Percentiles rank a stretch among this genome's conserved stretches.
phyloP scores from a whole-genome alignment of 176 grass and related monocot genomes.

The Oryza glumipatula region DNA sequence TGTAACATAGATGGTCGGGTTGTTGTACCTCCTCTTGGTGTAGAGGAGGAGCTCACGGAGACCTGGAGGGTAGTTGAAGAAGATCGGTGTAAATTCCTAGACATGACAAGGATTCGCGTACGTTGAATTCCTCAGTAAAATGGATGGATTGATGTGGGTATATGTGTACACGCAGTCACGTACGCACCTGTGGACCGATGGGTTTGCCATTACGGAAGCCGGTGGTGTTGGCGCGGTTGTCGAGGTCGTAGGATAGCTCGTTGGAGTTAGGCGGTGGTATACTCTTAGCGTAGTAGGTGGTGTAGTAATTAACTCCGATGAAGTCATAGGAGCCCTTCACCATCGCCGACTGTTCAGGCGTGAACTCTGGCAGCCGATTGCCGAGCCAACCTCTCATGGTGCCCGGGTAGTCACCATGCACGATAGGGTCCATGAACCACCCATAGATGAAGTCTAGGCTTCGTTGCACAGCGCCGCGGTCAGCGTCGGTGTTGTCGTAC shows the following conservation, averaged over 20 bases:
- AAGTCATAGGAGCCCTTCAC: constrained; percentile 66
- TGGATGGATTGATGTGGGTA: no score
- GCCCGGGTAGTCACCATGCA: constrained; percentile 59
- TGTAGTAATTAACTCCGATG: constrained; percentile 76
- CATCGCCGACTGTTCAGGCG: constrained; percentile 22
- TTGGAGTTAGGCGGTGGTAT: neutral
- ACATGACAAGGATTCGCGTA: no score
- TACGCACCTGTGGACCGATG: constrained; percentile 22
- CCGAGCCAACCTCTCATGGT: constrained; percentile 54
- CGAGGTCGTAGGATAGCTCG: constrained; percentile 28
- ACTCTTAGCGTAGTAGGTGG: constrained; percentile 30
- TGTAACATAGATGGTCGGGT: constrained; percentile 50
- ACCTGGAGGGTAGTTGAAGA: constrained; percentile 49
- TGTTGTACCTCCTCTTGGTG: constrained; percentile 52
- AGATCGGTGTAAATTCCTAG: constrained; percentile 38
- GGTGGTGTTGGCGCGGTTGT: constrained; percentile 28
- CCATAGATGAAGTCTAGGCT: constrained; percentile 69
- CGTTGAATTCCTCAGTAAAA: no score
- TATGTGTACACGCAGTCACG: neutral
- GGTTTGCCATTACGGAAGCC: constrained; percentile 31
- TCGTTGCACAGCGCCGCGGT: constrained; percentile 40
- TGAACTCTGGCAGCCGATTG: constrained; percentile 63
- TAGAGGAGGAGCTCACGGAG: constrained; percentile 58
- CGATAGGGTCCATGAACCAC: constrained; percentile 71
- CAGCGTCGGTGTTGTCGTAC: constrained; percentile 2